phyloP scores from a whole-genome alignment of 371 early-diverging fungal species.

The Syncephalastrum sp. region DNA sequence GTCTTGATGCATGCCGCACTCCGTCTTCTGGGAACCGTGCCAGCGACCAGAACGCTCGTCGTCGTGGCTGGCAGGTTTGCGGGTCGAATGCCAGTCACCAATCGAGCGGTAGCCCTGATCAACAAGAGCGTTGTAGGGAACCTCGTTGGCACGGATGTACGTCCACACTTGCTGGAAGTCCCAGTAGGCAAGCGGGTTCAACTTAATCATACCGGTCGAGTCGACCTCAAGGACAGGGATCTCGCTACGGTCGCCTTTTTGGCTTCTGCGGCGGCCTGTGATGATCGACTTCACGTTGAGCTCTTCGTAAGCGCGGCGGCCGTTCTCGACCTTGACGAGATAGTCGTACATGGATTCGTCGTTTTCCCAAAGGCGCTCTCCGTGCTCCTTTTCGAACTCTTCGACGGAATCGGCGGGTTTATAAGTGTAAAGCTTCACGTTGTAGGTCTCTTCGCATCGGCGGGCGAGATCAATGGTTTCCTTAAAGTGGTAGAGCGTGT shows the following conservation, averaged over 20 bases:
- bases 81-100: slow-evolving; percentile 93
- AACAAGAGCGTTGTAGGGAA: slow-evolving; percentile 86
- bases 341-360: slow-evolving; percentile 87
- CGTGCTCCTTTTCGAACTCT: slow-evolving; percentile 75
- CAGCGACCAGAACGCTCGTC: slow-evolving; percentile 92
- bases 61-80: slow-evolving; percentile 56
- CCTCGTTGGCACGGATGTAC: slow-evolving; percentile 82
- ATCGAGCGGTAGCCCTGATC: slow-evolving; percentile 92
- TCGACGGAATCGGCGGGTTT: slow-evolving; percentile 65
- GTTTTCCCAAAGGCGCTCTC: slow-evolving; percentile 77
- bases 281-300: slow-evolving; percentile 76
- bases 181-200: slow-evolving; percentile 90
- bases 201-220: slow-evolving; percentile 78
- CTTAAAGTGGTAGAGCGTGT: slow-evolving; percentile 90
- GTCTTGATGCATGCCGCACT: slow-evolving; percentile 94
- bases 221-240: slow-evolving; percentile 86
- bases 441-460: slow-evolving; percentile 66
- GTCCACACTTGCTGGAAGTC: slow-evolving; percentile 84
- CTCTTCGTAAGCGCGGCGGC: slow-evolving; percentile 81
- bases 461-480: slow-evolving; percentile 84
- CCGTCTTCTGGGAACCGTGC: slow-evolving; percentile 85
- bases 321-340: slow-evolving; percentile 92
- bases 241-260: slow-evolving; percentile 78
- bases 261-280: slow-evolving; percentile 89
- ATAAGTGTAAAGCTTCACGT: slow-evolving; percentile 71